Percentiles rank a stretch among this genome's conserved stretches.
Evolutionary conservation across 2,329 filamentous ascomycete species (phyloP).

Genomic region (Claviceps africana): DNA sequence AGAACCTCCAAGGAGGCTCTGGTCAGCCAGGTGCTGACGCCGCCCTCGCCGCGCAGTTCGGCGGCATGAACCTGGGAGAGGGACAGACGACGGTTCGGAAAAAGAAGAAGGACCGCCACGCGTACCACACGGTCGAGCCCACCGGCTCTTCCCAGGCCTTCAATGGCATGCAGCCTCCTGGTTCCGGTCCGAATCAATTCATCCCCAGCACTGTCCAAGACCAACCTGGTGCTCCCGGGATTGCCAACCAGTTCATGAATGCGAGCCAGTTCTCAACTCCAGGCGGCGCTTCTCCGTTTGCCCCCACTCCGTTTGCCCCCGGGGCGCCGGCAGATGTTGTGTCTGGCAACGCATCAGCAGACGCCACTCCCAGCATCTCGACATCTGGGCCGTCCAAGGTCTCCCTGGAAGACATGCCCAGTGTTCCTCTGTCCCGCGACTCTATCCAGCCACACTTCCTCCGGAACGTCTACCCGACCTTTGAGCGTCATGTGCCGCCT

Average conservation of each 20-base stretch:
- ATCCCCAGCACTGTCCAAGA: constrained; percentile 18
- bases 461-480: constrained; percentile 81
- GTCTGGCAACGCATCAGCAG: constrained; percentile 12
- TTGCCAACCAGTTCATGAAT: constrained; percentile 25
- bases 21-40: constrained; percentile 28
- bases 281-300: constrained; percentile 28
- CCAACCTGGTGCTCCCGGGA: constrained; percentile 13
- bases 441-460: constrained; percentile 70
- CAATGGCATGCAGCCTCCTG: constrained; percentile 50
- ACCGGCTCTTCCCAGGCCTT: constrained; percentile 54
- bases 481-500: constrained; percentile 84
- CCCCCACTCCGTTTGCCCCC: constrained; percentile 25
- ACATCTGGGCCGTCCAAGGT: constrained; percentile 38
- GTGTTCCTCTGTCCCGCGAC: constrained; percentile 76
- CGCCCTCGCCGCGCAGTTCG: constrained; percentile 59
- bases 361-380: constrained; percentile 20
- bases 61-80: constrained; percentile 52
- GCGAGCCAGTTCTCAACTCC: constrained; percentile 48
- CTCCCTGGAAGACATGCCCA: constrained; percentile 85
- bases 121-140: constrained; percentile 74
- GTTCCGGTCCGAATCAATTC: constrained; percentile 31
- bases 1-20: constrained; percentile 14
- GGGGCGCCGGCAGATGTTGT: constrained; percentile 14
- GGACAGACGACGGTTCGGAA: constrained; percentile 40
- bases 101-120: constrained; percentile 93